These are phyloP conservation scores for Tetracladium setigerum DNA, from an alignment of 495 filamentous ascomycete genomes.

Conservation along the genomic window DNA sequence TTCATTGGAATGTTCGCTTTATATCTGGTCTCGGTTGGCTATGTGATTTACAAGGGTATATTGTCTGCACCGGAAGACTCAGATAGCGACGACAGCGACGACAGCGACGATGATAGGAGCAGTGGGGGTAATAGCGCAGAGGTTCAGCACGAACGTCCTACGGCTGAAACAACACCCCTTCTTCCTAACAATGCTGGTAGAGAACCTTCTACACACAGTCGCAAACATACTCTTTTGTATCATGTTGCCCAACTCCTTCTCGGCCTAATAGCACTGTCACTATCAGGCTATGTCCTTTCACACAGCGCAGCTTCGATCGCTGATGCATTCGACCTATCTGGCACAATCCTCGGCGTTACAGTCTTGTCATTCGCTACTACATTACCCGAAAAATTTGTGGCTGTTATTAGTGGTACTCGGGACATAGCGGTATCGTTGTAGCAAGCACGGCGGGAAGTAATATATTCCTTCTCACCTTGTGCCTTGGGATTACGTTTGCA, in stretches of 20 bases:
- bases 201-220: background rate
- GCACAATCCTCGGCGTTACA: constrained; percentile 41
- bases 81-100: constrained; percentile 27
- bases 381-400: constrained; percentile 47
- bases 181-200: background rate
- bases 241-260: constrained; percentile 39
- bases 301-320: constrained; percentile 32
- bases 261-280: constrained; percentile 37
- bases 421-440: constrained; percentile 42
- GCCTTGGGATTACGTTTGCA: constrained; percentile 35
- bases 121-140: background rate
- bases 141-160: background rate
- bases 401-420: constrained; percentile 35
- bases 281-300: constrained; percentile 42
- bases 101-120: constrained; percentile 11
- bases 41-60: constrained; percentile 38
- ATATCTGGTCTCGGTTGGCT: constrained; percentile 39
- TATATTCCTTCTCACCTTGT: constrained; percentile 46
- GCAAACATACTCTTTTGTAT: constrained; percentile 19
- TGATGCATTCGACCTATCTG: constrained; percentile 33
- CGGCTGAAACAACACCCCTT: constrained; percentile 6
- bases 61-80: constrained; percentile 31
- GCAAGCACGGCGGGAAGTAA: constrained; percentile 49
- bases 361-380: constrained; percentile 51
- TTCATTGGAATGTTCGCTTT: constrained; percentile 35